Evolutionary conservation across 116 monocot species (phyloP).

Genomic region (Trichopus zeylanicus): DNA sequence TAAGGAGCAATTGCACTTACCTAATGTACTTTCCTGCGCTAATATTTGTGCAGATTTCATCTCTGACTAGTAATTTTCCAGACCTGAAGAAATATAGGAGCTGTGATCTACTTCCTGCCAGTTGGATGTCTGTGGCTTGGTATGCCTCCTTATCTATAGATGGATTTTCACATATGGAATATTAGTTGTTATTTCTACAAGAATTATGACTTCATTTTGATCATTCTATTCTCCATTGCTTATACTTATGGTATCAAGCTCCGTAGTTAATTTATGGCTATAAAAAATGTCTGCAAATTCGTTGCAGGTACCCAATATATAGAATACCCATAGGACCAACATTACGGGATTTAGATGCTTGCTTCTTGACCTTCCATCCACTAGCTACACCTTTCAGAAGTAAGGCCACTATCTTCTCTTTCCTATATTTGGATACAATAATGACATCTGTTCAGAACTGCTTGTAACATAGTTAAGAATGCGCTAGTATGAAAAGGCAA

Average conservation of each 20-base stretch:
- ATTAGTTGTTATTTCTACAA: not conserved
- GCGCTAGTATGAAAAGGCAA: too few species aligned
- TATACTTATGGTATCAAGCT: too few species aligned
- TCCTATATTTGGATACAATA: not conserved
- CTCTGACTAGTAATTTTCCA: conserved; percentile 43
- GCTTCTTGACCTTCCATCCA: conserved; percentile 66
- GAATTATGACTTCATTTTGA: not conserved
- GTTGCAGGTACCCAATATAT: conserved; percentile 89
- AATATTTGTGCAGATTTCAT: conserved; percentile 23
- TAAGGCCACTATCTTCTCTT: conserved; percentile 3
- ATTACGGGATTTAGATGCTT: conserved; percentile 69
- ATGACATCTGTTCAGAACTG: not conserved
- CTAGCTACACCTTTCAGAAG: conserved; percentile 43
- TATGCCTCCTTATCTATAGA: conserved; percentile 11
- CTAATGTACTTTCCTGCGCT: not conserved
- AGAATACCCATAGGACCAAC: conserved; percentile 82
- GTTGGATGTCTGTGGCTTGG: conserved; percentile 84
- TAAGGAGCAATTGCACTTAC: not conserved
- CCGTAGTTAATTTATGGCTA: too few species aligned
- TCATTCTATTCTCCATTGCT: not conserved
- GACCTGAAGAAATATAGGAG: conserved; percentile 52
- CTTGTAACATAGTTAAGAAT: not conserved
- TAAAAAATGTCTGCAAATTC: conserved; percentile 6
- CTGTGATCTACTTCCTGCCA: conserved; percentile 49
- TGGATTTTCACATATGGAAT: not conserved